Evolutionary conservation across 2,329 filamentous ascomycete species (phyloP).

Genomic region (Hypoxylon sp.): DNA sequence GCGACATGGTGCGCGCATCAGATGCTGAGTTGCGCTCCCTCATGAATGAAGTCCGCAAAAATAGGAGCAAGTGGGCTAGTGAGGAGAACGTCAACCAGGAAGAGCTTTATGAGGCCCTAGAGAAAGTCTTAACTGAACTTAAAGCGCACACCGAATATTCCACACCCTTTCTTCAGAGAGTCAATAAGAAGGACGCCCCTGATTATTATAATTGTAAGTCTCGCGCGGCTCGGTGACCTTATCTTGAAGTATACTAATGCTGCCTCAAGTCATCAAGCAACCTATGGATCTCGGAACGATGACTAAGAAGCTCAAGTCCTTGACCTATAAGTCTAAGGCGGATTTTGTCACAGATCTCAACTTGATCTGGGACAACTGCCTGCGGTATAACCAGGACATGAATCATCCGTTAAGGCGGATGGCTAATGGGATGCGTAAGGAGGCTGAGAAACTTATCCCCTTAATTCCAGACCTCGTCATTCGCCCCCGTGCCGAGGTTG

Average conservation of each 20-base stretch:
- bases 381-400: slow-evolving; percentile 94
- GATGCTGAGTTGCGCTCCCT: slow-evolving; percentile 92
- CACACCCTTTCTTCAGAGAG: slow-evolving; percentile 91
- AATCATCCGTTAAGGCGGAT: slow-evolving; percentile 90
- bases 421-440: slow-evolving; percentile 95
- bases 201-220: slow-evolving; percentile 91
- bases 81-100: slow-evolving; percentile 98
- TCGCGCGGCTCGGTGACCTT: slow-evolving; percentile 18
- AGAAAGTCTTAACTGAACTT: slow-evolving; percentile 96
- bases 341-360: slow-evolving; percentile 96
- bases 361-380: slow-evolving; percentile 96
- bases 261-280: slow-evolving; percentile 84
- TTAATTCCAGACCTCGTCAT: slow-evolving; percentile 94
- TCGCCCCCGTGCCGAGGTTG: slow-evolving; percentile 91
- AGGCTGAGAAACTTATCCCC: slow-evolving; percentile 96
- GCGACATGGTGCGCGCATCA: slow-evolving; percentile 89
- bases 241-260: slow-evolving; percentile 30
- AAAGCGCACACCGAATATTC: slow-evolving; percentile 98
- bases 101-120: slow-evolving; percentile 95
- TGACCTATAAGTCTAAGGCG: slow-evolving; percentile 88
- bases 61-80: slow-evolving; percentile 98
- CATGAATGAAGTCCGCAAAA: slow-evolving; percentile 98
- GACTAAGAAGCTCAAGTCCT: slow-evolving; percentile 94
- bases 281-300: slow-evolving; percentile 98
- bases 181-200: slow-evolving; percentile 96